These are phyloP conservation scores for Saturnispora sekii DNA, from an alignment of 805 yeast genomes.

Conservation along the genomic window DNA sequence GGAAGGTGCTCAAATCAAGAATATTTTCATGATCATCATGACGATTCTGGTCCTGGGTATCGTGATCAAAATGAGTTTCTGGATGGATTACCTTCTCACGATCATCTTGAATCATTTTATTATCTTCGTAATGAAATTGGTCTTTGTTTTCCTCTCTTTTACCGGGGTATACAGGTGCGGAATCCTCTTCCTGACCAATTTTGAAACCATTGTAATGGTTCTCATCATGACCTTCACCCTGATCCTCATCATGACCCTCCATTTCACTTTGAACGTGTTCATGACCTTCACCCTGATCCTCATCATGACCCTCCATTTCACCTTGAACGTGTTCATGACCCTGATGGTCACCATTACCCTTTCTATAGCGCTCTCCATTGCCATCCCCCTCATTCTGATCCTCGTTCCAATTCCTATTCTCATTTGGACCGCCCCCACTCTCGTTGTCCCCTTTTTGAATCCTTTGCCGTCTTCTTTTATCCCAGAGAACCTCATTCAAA, in stretches of 20 bases:
- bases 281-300: slow-evolving; percentile 3
- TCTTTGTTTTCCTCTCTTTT: too few species aligned
- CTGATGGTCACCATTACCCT: too few species aligned
- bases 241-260: slow-evolving; percentile 3
- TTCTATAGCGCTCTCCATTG: too few species aligned
- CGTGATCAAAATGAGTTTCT: not conserved
- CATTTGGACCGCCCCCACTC: not conserved
- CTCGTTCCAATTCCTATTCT: not conserved
- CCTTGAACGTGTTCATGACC: too few species aligned
- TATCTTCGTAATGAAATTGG: too few species aligned
- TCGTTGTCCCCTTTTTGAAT: not conserved
- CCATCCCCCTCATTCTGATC: slow-evolving; percentile 6
- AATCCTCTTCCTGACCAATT: too few species aligned
- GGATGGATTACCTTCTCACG: not conserved
- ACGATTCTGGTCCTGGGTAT: too few species aligned
- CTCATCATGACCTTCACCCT: too few species aligned
- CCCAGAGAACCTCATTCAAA: slow-evolving; percentile 10
- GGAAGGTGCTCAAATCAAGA: slow-evolving; percentile 4
- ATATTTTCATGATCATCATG: not conserved
- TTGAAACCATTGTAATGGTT: too few species aligned
- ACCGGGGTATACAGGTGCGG: too few species aligned
- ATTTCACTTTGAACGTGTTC: too few species aligned
- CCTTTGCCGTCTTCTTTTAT: not conserved
- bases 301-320: slow-evolving; percentile 5
- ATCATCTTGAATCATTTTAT: not conserved